Evolutionary conservation across 2,329 filamentous ascomycete genomes (phyloP).

Genomic region (Cadophora gregata): DNA sequence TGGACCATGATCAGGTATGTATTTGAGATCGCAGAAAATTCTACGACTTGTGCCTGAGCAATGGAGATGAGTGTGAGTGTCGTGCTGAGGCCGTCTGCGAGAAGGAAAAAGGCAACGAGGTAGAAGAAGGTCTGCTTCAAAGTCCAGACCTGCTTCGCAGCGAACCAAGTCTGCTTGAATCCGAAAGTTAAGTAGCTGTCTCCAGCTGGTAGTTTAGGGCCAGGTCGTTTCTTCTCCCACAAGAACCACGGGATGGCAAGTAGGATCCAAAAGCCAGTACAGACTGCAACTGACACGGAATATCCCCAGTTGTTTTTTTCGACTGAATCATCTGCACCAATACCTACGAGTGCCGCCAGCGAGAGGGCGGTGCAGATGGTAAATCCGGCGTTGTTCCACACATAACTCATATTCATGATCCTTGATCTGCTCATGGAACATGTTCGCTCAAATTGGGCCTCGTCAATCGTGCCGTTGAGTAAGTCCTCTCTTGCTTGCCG

Average conservation of each 20-base stretch:
- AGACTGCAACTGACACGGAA: conserved; percentile 41
- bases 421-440: conserved; percentile 42
- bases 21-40: conserved; percentile 40
- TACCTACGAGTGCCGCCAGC: conserved; percentile 39
- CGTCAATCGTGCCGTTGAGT: conserved; percentile 35
- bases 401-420: conserved; percentile 44
- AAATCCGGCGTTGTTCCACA: conserved; percentile 43
- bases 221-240: conserved; percentile 43
- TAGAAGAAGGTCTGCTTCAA: conserved; percentile 43
- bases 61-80: conserved; percentile 39
- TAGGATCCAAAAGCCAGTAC: conserved; percentile 43
- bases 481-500: conserved; percentile 36
- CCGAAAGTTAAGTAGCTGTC: conserved; percentile 43
- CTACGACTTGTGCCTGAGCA: conserved; percentile 42
- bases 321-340: conserved; percentile 38
- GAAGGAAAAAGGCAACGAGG: conserved; percentile 41
- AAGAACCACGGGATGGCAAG: conserved; percentile 44
- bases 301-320: conserved; percentile 43
- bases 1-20: conserved; percentile 43
- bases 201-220: conserved; percentile 38
- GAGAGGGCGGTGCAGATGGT: conserved; percentile 39
- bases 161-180: conserved; percentile 42
- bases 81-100: conserved; percentile 42
- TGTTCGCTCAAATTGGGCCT: conserved; percentile 39
- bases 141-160: conserved; percentile 38